Evolutionary conservation across 1,284 basidiomycete genomes (phyloP).

Genomic region (Gastroboletus turbinatus): DNA sequence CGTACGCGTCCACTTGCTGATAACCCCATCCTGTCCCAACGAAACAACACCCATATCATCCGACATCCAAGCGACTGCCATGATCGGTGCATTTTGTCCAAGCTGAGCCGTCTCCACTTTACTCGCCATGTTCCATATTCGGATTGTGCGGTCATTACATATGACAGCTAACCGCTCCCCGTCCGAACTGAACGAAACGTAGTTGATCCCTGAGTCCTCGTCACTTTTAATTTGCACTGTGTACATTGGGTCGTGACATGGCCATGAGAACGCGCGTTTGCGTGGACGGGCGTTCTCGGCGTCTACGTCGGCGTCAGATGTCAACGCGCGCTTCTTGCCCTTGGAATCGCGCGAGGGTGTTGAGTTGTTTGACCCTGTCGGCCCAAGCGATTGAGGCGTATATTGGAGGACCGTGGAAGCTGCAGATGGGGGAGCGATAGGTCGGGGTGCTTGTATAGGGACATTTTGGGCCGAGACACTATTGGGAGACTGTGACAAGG

Average conservation of each 20-base stretch:
- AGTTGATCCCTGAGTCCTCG: constrained; percentile 41
- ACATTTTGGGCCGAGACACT: constrained; percentile 18
- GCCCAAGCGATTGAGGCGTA: constrained; percentile 17
- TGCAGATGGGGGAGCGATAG: constrained; percentile 21
- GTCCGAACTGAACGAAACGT: constrained; percentile 46
- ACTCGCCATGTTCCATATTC: constrained; percentile 46
- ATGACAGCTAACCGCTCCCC: constrained; percentile 50
- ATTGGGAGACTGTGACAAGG: constrained; percentile 18
- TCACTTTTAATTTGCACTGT: constrained; percentile 43
- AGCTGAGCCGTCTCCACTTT: constrained; percentile 36
- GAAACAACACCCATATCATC: constrained; percentile 53
- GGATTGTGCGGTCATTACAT: constrained; percentile 57
- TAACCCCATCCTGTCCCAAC: constrained; percentile 53
- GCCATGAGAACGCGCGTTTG: constrained; percentile 41
- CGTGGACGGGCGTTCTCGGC: constrained; percentile 30
- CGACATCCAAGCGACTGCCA: constrained; percentile 56
- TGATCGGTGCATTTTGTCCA: constrained; percentile 41
- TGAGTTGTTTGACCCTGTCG: constrained; percentile 21
- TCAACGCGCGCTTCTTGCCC: constrained; percentile 34
- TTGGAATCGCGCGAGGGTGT: constrained; percentile 32
- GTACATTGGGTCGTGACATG: constrained; percentile 38
- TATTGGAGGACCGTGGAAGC: constrained; percentile 28
- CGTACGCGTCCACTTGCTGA: constrained; percentile 57
- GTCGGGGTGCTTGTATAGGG: constrained; percentile 31
- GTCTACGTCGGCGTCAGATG: constrained; percentile 22